Base-by-base conservation (phyloP, 129 eudicot species). In the Flaveria robusta region DNA sequence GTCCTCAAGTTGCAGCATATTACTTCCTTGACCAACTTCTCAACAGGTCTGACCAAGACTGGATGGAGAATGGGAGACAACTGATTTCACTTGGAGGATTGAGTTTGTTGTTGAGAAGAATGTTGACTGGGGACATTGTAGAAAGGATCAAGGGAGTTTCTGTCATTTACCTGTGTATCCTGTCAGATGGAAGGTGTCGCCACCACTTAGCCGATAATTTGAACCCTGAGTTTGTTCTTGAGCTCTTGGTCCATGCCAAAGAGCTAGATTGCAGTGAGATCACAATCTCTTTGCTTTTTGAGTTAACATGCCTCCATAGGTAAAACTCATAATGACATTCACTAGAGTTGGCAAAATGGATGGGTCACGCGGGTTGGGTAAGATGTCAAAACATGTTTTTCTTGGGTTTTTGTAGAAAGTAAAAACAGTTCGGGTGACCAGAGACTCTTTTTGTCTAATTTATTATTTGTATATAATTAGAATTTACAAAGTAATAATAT, bases 121-220 rank as follows among this genome's bases (percentile, higher is more conserved):
- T 88, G 81, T 84, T 58, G 47, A 77, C 11, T 16, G 97, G 97
- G 46, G 91, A 88, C 78, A 14, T 20, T 0, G 60, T 62, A 63
- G 97, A 91, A 70, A 91, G 81, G 88, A 43, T 60, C 26, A 86
- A 85, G 73, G 85, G 80, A 9, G 87, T 80, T 76, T 75, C 78
- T 23, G 39, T 91, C 5, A 67, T 91, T 76, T 72, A 71, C 39
- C 59, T 66, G 19, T 91, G 97, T 70, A 77, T 91, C 69, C 76
- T 16, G 71, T 87, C 94, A 34, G 97, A 88, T 59, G 91, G 97
- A 75, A 84, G 86, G 65, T 91, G 97, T 68, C 81, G 94, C n/a
- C 90, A 88, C 62, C 84, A 81, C 77, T 54, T 91, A 59, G 88
- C 86, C 5, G 80, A 86, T 43, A 86, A 91, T 60, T 18, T 91